Evolutionary conservation across 1,284 basidiomycete genomes (phyloP).

Genomic region (Mycocalia duriaeana): DNA sequence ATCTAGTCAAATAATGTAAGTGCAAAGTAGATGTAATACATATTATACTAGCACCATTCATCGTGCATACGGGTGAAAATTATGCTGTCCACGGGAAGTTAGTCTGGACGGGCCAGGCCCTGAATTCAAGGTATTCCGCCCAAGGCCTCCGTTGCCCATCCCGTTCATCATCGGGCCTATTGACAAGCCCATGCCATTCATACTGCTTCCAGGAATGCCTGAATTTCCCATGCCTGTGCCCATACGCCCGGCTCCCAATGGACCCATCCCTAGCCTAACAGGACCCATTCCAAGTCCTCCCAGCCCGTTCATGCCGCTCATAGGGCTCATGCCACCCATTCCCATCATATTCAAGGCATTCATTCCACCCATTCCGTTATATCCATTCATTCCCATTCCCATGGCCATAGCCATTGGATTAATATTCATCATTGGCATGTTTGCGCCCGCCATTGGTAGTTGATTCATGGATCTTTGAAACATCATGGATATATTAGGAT

Average conservation of each 20-base stretch:
- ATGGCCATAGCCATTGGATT: too few species aligned
- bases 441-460: too few species aligned
- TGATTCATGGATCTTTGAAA: too few species aligned
- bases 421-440: too few species aligned
- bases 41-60: too few species aligned
- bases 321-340: constrained; percentile 31
- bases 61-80: constrained; percentile 77
- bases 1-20: too few species aligned
- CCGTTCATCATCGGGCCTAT: constrained; percentile 48
- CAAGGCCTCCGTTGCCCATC: constrained; percentile 48
- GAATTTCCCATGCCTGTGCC: too few species aligned
- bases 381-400: constrained; percentile 33
- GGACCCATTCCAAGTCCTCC: constrained; percentile 18
- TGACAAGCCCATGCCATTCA: constrained; percentile 24
- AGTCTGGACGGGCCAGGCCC: too few species aligned
- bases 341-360: constrained; percentile 21
- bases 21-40: too few species aligned
- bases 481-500: too few species aligned
- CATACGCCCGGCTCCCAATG: constrained; percentile 25
- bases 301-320: constrained; percentile 40
- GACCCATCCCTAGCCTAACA: constrained; percentile 17
- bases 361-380: constrained; percentile 36
- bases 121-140: constrained; percentile 33
- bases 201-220: constrained; percentile 25
- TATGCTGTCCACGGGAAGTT: constrained; percentile 76